Percentiles rank a stretch among this genome's conserved stretches.
Evolutionary conservation across 495 filamentous ascomycete species (phyloP).

Genomic region (Neurospora intermedia): DNA sequence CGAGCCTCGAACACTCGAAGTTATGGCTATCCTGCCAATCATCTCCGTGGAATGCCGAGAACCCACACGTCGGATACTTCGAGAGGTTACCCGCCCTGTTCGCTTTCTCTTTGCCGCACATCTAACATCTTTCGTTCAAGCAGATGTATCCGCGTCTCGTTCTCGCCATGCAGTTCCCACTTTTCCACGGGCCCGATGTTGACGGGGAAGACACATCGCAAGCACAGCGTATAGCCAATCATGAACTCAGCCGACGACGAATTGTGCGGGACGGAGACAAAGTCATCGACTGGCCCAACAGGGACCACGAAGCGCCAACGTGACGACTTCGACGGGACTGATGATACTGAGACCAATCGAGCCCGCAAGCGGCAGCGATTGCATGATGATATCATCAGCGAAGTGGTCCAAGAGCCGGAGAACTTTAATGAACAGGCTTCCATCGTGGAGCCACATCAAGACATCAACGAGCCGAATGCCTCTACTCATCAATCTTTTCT

Average conservation of each 20-base stretch:
- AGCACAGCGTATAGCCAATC: not conserved
- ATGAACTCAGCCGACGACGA: not conserved
- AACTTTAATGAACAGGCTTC: not conserved
- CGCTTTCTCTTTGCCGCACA: not conserved
- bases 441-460: not conserved
- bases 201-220: not conserved
- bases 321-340: not conserved
- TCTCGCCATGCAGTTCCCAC: not conserved
- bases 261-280: not conserved
- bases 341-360: not conserved
- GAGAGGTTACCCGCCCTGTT: not conserved
- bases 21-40: not conserved
- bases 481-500: not conserved
- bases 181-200: not conserved
- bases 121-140: not conserved
- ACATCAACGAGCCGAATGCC: not conserved
- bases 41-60: not conserved
- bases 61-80: accelerated
- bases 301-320: not conserved
- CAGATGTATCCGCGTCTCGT: not conserved
- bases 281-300: not conserved
- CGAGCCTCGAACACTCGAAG: not conserved
- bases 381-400: not conserved
- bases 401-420: not conserved
- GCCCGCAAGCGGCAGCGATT: not conserved